These are phyloP conservation scores for Tricholomella constricta DNA, from an alignment of 768 basidiomycete genomes.

Conservation along the genomic window DNA sequence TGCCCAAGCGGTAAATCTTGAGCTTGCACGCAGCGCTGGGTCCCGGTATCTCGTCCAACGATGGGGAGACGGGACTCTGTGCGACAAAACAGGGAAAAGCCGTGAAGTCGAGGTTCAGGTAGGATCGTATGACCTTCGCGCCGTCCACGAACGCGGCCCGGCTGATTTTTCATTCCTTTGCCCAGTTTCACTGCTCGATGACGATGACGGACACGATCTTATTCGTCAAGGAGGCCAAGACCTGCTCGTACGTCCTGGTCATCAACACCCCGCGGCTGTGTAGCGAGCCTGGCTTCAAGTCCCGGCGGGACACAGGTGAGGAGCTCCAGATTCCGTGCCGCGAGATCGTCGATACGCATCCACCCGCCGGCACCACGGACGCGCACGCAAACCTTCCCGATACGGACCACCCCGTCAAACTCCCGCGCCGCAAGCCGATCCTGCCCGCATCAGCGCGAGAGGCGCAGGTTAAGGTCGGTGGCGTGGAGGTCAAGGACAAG, in stretches of 20 bases:
- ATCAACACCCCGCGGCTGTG: slow-evolving; percentile 95
- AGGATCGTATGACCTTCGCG: slow-evolving; percentile 11
- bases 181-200: slow-evolving; percentile 94
- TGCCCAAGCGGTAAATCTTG: slow-evolving; percentile 67
- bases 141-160: slow-evolving; percentile 9
- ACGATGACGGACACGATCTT: slow-evolving; percentile 88
- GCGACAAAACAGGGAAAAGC: slow-evolving; percentile 87
- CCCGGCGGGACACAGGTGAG: slow-evolving; percentile 62
- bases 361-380: slow-evolving; percentile 27
- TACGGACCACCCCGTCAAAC: slow-evolving; percentile 57
- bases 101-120: slow-evolving; percentile 96
- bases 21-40: slow-evolving; percentile 75
- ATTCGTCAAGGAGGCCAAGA: slow-evolving; percentile 91
- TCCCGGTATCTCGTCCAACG: slow-evolving; percentile 91
- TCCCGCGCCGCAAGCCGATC: slow-evolving; percentile 50
- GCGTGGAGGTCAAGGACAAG: slow-evolving; percentile 18
- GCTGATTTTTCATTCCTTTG: slow-evolving; percentile 11
- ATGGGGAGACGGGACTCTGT: slow-evolving; percentile 89
- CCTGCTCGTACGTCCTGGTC: slow-evolving; percentile 92
- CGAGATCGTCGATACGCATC: slow-evolving; percentile 57
- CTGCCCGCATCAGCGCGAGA: slow-evolving; percentile 39
- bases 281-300: slow-evolving; percentile 89
- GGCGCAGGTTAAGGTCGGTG: slow-evolving; percentile 6
- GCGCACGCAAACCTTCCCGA: slow-evolving; percentile 39
- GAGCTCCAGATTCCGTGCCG: slow-evolving; percentile 79